Conservation (phyloP, 2,329 filamentous ascomycete species). For the Xylariaceae sp. region DNA sequence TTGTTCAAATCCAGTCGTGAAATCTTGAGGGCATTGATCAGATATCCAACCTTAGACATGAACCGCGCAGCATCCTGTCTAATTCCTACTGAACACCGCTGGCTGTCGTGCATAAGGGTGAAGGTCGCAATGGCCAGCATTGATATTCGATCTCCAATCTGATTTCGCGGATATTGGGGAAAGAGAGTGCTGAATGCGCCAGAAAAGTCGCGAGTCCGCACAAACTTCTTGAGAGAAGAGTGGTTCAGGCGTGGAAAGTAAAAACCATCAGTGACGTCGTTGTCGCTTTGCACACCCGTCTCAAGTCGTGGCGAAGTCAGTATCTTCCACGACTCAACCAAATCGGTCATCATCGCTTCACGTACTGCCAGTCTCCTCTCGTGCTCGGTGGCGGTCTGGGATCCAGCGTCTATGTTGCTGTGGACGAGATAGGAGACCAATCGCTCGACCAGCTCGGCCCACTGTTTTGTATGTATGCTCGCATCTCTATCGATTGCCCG, state of each 20-base stretch:
- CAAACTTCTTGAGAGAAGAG: conserved; percentile 15
- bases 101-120: conserved; percentile 33
- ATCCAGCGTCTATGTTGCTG: conserved; percentile 20
- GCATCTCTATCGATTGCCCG: conserved; percentile 33
- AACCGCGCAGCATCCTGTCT: conserved; percentile 24
- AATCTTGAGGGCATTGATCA: conserved; percentile 22
- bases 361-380: conserved; percentile 28
- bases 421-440: conserved; percentile 19
- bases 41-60: conserved; percentile 22
- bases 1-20: conserved; percentile 13
- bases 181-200: conserved; percentile 34
- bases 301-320: conserved; percentile 31
- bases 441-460: conserved; percentile 32
- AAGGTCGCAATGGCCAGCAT: conserved; percentile 38
- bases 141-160: conserved; percentile 25
- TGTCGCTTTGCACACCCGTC: conserved; percentile 7
- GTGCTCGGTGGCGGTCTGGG: conserved; percentile 24
- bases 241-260: conserved; percentile 28
- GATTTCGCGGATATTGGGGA: conserved; percentile 26
- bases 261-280: conserved; percentile 24
- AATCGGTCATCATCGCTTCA: conserved; percentile 34
- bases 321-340: conserved; percentile 39
- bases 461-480: conserved; percentile 30
- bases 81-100: conserved; percentile 17
- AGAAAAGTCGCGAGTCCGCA: conserved; percentile 21